A percentile compares a stretch with the other conserved stretches of the same genome.
phyloP scores from a whole-genome alignment of 2,329 filamentous ascomycete genomes.

The Pseudodiploospora longispora region DNA sequence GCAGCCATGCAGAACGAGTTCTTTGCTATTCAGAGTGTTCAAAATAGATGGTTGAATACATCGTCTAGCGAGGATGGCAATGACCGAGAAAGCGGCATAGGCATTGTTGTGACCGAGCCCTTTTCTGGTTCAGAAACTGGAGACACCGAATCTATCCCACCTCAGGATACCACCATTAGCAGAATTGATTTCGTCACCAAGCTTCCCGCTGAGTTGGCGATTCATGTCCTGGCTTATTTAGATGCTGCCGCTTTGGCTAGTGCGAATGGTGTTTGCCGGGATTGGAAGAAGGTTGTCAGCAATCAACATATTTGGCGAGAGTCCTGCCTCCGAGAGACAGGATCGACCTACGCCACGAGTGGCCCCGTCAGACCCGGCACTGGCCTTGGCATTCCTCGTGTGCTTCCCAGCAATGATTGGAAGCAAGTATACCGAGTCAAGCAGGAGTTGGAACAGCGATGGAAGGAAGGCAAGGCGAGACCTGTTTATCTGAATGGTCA shows the following conservation, averaged over 20 bases:
- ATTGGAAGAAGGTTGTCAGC: conserved; percentile 38
- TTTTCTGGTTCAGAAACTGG: conserved; percentile 29
- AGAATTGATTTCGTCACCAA: conserved; percentile 49
- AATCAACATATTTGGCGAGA: conserved; percentile 57
- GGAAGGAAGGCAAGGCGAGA: conserved; percentile 69
- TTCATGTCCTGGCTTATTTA: conserved; percentile 49
- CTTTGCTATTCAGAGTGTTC: conserved; percentile 25
- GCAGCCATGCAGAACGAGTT: conserved; percentile 52
- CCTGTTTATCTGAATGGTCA: conserved; percentile 90
- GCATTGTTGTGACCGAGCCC: conserved; percentile 45
- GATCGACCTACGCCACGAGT: conserved; percentile 51
- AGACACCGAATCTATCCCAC: conserved; percentile 22
- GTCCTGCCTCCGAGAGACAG: conserved; percentile 54
- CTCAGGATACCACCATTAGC: conserved; percentile 35
- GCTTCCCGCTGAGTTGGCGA: conserved; percentile 50
- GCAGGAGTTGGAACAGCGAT: conserved; percentile 66
- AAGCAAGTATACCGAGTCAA: conserved; percentile 75
- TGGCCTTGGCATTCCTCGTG: conserved; percentile 48
- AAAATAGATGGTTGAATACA: conserved; percentile 35
- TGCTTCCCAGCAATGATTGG: conserved; percentile 66
- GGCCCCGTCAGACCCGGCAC: conserved; percentile 42
- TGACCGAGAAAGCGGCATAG: conserved; percentile 57
- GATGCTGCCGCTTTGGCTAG: conserved; percentile 44
- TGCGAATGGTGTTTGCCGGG: conserved; percentile 40
- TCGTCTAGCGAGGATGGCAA: conserved; percentile 37